Conservation (phyloP, 345 rosid species). For the Pugionium dolabratum region DNA sequence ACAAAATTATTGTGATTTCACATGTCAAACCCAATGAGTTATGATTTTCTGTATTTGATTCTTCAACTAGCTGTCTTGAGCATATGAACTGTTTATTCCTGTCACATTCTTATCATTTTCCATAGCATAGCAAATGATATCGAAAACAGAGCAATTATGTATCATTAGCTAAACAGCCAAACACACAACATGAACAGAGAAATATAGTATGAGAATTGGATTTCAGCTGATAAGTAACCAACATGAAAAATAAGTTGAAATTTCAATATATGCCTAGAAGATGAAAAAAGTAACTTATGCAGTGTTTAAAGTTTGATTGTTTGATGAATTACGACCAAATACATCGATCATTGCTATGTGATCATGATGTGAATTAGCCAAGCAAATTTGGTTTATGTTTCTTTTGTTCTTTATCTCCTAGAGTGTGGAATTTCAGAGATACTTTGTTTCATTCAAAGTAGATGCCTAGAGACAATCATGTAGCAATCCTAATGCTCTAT, state of each 20-base stretch:
- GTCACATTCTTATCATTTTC: not conserved
- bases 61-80: not conserved
- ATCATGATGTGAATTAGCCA: not conserved
- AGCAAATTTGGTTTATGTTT: not conserved
- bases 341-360: not conserved
- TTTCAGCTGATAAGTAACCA: not conserved
- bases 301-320: not conserved
- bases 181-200: not conserved
- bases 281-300: too few relatives aligned
- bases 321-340: not conserved
- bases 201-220: not conserved
- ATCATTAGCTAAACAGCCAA: not conserved
- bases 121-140: not conserved
- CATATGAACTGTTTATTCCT: not conserved
- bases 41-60: not conserved
- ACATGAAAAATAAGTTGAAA: not conserved
- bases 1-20: not conserved
- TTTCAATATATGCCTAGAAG: too few relatives aligned
- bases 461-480: too few relatives aligned
- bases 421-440: too few relatives aligned
- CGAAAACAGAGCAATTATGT: not conserved
- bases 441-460: too few relatives aligned
- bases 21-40: constrained; percentile 7
- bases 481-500: too few relatives aligned
- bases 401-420: too few relatives aligned